A percentile compares a stretch with the other conserved stretches of the same genome.
Conservation (phyloP, 1,139 yeast genomes). For the Pichia sp. region DNA sequence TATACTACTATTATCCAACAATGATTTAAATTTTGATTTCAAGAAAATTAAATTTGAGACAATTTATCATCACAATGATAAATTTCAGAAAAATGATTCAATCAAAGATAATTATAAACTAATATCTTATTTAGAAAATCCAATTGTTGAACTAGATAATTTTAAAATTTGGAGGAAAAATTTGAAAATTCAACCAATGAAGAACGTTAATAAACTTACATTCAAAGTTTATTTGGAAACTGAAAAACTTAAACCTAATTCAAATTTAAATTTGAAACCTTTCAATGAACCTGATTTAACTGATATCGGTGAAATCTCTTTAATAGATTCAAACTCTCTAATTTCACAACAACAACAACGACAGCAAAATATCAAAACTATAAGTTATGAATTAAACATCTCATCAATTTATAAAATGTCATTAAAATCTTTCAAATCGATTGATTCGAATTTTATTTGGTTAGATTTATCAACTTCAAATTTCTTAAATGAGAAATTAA, state of each 20-base stretch:
- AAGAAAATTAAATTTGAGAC: constrained; percentile 15
- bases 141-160: constrained; percentile 1
- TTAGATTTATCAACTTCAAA: constrained; percentile 51
- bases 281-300: constrained; percentile 11
- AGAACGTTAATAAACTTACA: constrained; percentile 16
- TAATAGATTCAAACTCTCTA: constrained; percentile 3
- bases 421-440: constrained; percentile 29
- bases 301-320: constrained; percentile 12
- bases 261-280: constrained; percentile 10
- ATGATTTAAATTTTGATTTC: background rate
- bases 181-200: constrained; percentile 16
- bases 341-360: background rate
- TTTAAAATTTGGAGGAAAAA: constrained; percentile 13
- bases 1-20: constrained; percentile 10
- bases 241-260: constrained; percentile 4
- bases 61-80: constrained; percentile 4
- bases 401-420: constrained; percentile 47
- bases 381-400: constrained; percentile 32
- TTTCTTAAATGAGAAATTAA: constrained; percentile 29
- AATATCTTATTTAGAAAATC: constrained; percentile 2
- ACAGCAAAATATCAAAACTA: background rate
- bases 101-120: background rate
- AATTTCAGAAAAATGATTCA: background rate
- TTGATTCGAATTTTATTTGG: constrained; percentile 49
- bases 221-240: constrained; percentile 22